Evolutionary conservation across 805 yeast genomes (phyloP), one percentile per base, ranked within the genome.

Genomic region (Lipomyces spencermartinsiae): DNA sequence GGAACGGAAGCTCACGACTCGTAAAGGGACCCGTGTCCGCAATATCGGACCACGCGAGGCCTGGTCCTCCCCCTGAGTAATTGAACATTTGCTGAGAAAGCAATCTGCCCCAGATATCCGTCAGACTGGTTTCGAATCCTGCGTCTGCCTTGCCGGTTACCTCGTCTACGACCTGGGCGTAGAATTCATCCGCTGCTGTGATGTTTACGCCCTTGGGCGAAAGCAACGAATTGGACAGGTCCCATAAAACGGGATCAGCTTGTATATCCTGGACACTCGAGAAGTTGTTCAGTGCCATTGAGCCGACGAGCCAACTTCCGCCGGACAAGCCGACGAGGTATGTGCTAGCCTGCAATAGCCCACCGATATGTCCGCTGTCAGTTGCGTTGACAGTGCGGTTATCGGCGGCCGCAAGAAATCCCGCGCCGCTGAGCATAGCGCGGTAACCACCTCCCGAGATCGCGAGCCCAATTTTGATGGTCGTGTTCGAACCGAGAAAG

Each of bases 371-470:
- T n/a, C 81, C 79, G 1, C 58, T 51, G 8, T 71, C 62, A 4
- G 76, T 72, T 1, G 82, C 56, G 6, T 77, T 75, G 0, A 80
- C 75, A 3, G 85, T 82, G 62, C 89, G 75, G 12, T 64, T 67
- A 72, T 87, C 91, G 59, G 83, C 77, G 0, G 89, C 89, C 4
- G 82, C 77, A 4, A 87, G 66, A 1, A 82, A 80, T 0, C 91
- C 91, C 0, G 86, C 89, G 0, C 86, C 87, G 19, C 81, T 80
- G 22, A 87, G 73, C 88, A 87, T 86, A 7, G 91, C 84, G 62
- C 91, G 78, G 75, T 85, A 93, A 2, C 98, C 98, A 74, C 98
- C 98, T 58, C 97, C 97, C 22, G 92, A 86, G 73, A 88, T 87
- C 3, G 92, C 88, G 14, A 80, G 68, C 10, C 81, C 84, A 37